A percentile compares a stretch with the other conserved stretches of the same genome.
phyloP scores from a whole-genome alignment of 176 grass and related monocot species.

The Carex myosuroides region DNA sequence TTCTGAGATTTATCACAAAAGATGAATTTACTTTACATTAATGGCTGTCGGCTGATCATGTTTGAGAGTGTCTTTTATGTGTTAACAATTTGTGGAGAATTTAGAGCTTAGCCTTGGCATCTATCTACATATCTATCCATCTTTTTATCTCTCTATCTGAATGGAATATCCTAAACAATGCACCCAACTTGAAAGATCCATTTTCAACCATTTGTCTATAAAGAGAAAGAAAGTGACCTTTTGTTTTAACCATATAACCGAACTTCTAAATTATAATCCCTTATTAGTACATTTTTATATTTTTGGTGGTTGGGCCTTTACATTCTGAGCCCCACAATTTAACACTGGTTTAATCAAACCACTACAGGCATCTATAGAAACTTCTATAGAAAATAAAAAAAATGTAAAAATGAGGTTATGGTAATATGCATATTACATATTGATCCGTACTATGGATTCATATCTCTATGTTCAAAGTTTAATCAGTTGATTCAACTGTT shows the following conservation, averaged over 20 bases:
- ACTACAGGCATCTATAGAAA: background rate
- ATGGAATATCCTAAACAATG: conserved; percentile 15
- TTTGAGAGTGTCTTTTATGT: background rate
- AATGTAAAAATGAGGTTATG: background rate
- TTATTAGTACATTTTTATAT: background rate
- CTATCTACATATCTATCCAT: conserved; percentile 15
- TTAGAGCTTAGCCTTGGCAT: conserved; percentile 1
- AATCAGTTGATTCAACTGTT: too few relatives aligned
- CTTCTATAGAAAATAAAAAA: background rate
- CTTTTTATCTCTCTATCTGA: conserved; percentile 27
- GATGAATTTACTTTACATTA: background rate
- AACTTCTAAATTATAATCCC: background rate
- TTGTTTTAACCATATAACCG: conserved; percentile 10
- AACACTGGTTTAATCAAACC: background rate
- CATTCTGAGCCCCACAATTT: background rate
- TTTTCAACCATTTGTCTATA: conserved; percentile 3
- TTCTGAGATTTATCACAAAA: background rate
- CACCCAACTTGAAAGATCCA: background rate
- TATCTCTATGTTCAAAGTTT: too few relatives aligned
- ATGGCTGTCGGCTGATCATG: background rate
- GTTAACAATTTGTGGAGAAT: conserved; percentile 19
- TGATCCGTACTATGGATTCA: too few relatives aligned
- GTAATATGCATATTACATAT: too few relatives aligned
- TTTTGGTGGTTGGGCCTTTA: background rate
- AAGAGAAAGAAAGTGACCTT: conserved; percentile 10